Base-by-base conservation (phyloP, 768 basidiomycete genomes). In the Auriculariales sp. region DNA sequence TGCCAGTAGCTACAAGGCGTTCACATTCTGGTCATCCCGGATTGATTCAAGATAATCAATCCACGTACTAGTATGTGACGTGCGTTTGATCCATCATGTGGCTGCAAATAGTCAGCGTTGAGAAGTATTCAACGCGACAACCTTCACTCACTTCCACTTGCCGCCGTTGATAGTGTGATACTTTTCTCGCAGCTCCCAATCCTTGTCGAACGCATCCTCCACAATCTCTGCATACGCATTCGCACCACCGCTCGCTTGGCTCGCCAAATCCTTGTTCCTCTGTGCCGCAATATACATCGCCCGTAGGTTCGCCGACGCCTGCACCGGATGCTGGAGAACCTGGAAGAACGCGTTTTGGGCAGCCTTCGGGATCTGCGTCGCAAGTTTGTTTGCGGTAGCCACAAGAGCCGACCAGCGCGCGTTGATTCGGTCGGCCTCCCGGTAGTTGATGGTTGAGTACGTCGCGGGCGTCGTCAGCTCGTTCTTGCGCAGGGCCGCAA, bases 41-140 rank as follows among this genome's bases (percentile, higher is more conserved):
- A n/a, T n/a, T n/a, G n/a, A n/a, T n/a, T n/a, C n/a, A 22, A 17
- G 17, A 11, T 28, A 11, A 29, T 19, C 27, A 15, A 29, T 32
- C 12, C 49, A 24, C 36, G 61, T 83, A 81, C 53, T 70, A 75
- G 53, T 79, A 82, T 49, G 73, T 73, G 51, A 78, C 57, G 61
- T 76, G 79, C n/a, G 79, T 79, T 58, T 82, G 80, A 57, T 79
- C 77, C 76, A 84, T 80, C 73, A 83, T 82, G 57, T 51, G 50
- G 29, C 71, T 73, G 29, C 1, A n/a, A 47, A 55, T 59, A 58
- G 36, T 56, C 52, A 61, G 58, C 7, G 14, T 17, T 3, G 24
- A 33, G 17, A 49, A 44, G 25, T 32, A 49, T 34, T 22, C 12
- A 12, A 61, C 75, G 55, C 53, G 31, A 22, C 11, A 48, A 39